Conservation (phyloP, 805 yeast species). For the Ogataea parapolymorpha region DNA sequence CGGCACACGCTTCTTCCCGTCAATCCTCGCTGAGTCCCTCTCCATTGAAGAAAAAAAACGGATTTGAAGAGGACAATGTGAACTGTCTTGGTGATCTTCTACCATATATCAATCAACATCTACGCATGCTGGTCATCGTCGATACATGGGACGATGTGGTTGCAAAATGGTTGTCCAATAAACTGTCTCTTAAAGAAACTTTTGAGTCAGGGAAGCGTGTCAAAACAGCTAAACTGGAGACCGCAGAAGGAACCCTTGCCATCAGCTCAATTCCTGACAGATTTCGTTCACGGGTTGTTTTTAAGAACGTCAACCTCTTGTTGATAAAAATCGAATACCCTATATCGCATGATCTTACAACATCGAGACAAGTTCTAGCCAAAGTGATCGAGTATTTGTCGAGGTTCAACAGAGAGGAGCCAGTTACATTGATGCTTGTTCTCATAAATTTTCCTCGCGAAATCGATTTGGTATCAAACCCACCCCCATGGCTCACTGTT, state of each 20-base stretch:
- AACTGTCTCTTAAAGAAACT: constrained; percentile 32
- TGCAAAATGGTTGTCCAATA: constrained; percentile 9
- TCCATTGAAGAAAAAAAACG: background rate
- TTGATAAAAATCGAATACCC: constrained; percentile 52
- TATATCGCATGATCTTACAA: constrained; percentile 13
- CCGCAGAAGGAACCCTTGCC: constrained; percentile 21
- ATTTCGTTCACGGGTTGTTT: constrained; percentile 36
- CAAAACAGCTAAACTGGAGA: constrained; percentile 1
- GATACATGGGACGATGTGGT: constrained; percentile 42
- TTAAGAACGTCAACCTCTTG: constrained; percentile 40
- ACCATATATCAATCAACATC: background rate
- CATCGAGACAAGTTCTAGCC: constrained; percentile 18
- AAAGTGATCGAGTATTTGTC: constrained; percentile 22
- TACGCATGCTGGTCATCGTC: constrained; percentile 38
- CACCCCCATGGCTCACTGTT: constrained; percentile 10
- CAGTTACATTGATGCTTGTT: constrained; percentile 16
- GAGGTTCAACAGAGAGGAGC: constrained; percentile 9
- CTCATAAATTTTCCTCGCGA: constrained; percentile 2
- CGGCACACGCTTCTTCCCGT: background rate
- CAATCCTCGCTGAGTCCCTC: background rate
- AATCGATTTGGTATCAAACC: background rate
- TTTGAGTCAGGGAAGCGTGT: constrained; percentile 18
- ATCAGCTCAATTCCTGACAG: constrained; percentile 43
- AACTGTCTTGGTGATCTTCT: background rate
- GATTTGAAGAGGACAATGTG: background rate